These are phyloP conservation scores for Gossypium aridum DNA, from an alignment of 441 rosid genomes.

Conservation along the genomic window DNA sequence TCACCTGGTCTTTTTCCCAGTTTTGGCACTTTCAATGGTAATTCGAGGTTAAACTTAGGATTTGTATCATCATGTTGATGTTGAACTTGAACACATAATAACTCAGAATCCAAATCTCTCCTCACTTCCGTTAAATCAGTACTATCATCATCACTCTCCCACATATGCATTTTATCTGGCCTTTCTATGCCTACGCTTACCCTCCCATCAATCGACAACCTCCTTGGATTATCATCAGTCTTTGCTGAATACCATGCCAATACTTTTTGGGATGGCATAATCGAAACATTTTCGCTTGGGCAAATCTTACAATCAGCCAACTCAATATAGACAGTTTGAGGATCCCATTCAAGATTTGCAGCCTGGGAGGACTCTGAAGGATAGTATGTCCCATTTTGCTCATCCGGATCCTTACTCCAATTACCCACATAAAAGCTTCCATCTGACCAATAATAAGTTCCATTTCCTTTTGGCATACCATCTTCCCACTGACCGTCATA, in stretches of 20 bases:
- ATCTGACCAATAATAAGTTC: constrained; percentile 44
- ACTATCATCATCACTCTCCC: constrained; percentile 25
- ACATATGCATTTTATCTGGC: constrained; percentile 49
- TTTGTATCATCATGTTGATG: constrained; percentile 20
- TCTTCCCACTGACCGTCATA: constrained; percentile 67
- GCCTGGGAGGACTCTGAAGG: constrained; percentile 23
- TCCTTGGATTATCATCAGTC: constrained; percentile 30
- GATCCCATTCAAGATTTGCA: constrained; percentile 38
- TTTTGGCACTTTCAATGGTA: constrained; percentile 32
- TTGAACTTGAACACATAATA: constrained; percentile 24
- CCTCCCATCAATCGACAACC: constrained; percentile 57
- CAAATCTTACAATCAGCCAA: constrained; percentile 28
- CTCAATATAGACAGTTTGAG: constrained; percentile 33
- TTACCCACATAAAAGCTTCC: constrained; percentile 52
- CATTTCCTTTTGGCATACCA: constrained; percentile 51
- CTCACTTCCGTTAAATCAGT: constrained; percentile 19
- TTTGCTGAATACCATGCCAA: constrained; percentile 60
- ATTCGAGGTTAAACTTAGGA: constrained; percentile 18
- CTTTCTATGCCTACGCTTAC: constrained; percentile 40
- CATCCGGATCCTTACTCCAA: constrained; percentile 53
- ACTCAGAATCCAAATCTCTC: constrained; percentile 28
- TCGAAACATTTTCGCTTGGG: constrained; percentile 38
- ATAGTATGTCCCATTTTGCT: constrained; percentile 46
- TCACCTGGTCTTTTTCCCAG: constrained; percentile 36
- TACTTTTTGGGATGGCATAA: constrained; percentile 57